Percentiles rank a stretch among this genome's conserved stretches.
Conservation (phyloP, 2,329 filamentous ascomycete genomes). For the Metarhizium anisopliae region DNA sequence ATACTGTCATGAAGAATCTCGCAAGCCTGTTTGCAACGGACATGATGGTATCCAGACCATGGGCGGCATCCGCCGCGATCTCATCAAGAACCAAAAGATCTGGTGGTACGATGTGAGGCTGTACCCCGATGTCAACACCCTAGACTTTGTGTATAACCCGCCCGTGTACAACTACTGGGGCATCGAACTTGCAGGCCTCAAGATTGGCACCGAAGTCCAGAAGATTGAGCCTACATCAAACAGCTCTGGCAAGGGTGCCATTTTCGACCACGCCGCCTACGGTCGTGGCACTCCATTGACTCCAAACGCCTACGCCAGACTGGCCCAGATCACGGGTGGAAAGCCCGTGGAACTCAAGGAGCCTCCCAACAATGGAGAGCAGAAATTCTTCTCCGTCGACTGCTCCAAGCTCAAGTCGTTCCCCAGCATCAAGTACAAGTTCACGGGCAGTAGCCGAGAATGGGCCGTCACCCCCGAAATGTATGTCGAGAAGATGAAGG, state of each 20-base stretch:
- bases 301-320: constrained; percentile 9
- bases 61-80: constrained; percentile 9
- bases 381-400: constrained; percentile 10
- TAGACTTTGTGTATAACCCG: constrained; percentile 11
- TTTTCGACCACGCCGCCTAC: constrained; percentile 13
- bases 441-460: constrained; percentile 7
- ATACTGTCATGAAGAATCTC: constrained; percentile 9
- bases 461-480: constrained; percentile 9
- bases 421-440: constrained; percentile 9
- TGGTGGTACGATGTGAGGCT: constrained; percentile 19
- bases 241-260: constrained; percentile 9
- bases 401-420: constrained; percentile 7
- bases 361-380: constrained; percentile 12
- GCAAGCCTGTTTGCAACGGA: constrained; percentile 9
- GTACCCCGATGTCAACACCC: constrained; percentile 11
- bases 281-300: constrained; percentile 10
- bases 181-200: constrained; percentile 8
- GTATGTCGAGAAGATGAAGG: constrained; percentile 9
- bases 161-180: constrained; percentile 13
- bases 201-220: constrained; percentile 10
- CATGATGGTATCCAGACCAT: constrained; percentile 12
- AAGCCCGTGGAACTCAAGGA: constrained; percentile 6
- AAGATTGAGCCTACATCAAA: constrained; percentile 8
- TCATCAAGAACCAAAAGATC: constrained; percentile 16
- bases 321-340: constrained; percentile 9